These are phyloP conservation scores for Mortierella sp. DNA, from an alignment of 371 early-diverging fungal species.

Conservation along the genomic window DNA sequence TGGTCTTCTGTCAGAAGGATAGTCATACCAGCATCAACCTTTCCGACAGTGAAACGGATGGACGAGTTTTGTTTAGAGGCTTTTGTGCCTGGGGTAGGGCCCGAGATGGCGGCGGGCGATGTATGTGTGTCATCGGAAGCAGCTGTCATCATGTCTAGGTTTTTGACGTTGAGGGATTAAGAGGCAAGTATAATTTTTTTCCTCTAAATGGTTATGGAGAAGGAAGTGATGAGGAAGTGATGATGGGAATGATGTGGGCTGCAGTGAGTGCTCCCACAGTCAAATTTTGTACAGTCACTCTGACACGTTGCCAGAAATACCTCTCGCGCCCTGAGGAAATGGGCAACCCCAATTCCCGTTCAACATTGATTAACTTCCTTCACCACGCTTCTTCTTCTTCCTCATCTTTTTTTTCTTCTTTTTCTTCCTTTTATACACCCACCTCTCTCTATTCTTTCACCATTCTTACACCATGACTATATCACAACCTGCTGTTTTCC, in stretches of 20 bases:
- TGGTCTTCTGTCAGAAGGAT: slow-evolving; percentile 94
- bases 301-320: no score
- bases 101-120: slow-evolving; percentile 1
- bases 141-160: slow-evolving; percentile 21
- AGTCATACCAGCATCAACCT: slow-evolving; percentile 94
- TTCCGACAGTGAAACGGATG: slow-evolving; percentile 91
- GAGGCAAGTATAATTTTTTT: no score
- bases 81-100: not conserved
- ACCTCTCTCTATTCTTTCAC: not conserved
- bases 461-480: slow-evolving; percentile 6
- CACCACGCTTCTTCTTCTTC: not conserved
- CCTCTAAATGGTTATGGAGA: not conserved
- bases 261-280: no score
- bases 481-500: slow-evolving; percentile 61
- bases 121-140: slow-evolving; percentile 19
- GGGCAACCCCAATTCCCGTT: no score
- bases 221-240: not conserved
- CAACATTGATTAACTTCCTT: no score
- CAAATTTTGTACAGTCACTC: no score
- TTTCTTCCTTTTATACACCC: not conserved
- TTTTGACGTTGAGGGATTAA: not conserved
- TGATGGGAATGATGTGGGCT: slow-evolving; percentile 15
- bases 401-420: not conserved
- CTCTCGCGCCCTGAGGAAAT: no score
- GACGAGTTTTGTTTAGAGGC: slow-evolving; percentile 59